phyloP scores from a whole-genome alignment of 768 basidiomycete species.

The Plicaturopsis crispa region DNA sequence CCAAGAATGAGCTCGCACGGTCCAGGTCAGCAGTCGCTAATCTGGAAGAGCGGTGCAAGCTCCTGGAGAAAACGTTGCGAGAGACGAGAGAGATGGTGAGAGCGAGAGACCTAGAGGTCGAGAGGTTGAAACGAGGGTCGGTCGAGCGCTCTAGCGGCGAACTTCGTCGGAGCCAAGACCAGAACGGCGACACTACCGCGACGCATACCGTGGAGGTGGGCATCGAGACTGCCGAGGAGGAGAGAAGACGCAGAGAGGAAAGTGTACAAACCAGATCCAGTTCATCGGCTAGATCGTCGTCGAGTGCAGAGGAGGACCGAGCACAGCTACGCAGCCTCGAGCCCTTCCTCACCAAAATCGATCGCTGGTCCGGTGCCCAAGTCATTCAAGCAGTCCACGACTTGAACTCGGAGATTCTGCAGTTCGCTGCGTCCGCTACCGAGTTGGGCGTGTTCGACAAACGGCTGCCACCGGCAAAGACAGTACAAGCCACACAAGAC shows the following conservation, averaged over 20 bases:
- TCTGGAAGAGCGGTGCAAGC: slow-evolving; percentile 54
- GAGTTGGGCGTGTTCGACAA: slow-evolving; percentile 54
- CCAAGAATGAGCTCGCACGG: slow-evolving; percentile 47
- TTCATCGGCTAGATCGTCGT: no score
- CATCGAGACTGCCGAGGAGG: background rate
- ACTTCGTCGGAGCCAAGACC: slow-evolving; percentile 20
- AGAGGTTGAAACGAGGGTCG: slow-evolving; percentile 31
- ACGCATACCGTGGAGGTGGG: background rate
- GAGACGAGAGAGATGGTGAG: slow-evolving; percentile 57
- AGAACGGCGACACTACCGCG: background rate
- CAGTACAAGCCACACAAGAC: slow-evolving; percentile 48
- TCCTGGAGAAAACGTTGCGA: slow-evolving; percentile 54
- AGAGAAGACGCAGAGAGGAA: no score
- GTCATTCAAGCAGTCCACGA: slow-evolving; percentile 75
- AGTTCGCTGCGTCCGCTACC: slow-evolving; percentile 68
- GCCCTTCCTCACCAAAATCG: slow-evolving; percentile 65
- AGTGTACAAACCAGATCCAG: background rate
- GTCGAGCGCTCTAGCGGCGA: slow-evolving; percentile 17
- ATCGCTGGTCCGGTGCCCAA: slow-evolving; percentile 70
- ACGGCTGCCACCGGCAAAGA: slow-evolving; percentile 29
- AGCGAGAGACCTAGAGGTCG: slow-evolving; percentile 52
- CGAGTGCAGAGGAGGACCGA: slow-evolving; percentile 20
- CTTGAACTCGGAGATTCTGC: slow-evolving; percentile 75
- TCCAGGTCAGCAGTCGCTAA: slow-evolving; percentile 46
- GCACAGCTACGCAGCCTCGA: slow-evolving; percentile 55